Conservation (phyloP, 495 filamentous ascomycete species). For the Daldinia caldariorum region DNA sequence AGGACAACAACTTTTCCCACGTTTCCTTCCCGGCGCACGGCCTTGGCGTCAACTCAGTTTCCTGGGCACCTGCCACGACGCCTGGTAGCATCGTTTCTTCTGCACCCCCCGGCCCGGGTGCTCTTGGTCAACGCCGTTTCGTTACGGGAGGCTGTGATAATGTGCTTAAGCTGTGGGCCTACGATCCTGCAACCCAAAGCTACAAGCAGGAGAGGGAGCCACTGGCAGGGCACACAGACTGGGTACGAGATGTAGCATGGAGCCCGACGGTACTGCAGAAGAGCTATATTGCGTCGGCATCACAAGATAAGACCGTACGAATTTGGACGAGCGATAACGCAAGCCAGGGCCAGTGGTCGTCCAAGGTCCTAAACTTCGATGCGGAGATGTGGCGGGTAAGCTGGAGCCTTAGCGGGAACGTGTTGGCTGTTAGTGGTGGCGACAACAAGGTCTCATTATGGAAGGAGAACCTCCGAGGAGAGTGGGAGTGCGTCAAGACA, state of each 20-base stretch:
- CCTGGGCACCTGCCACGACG: conserved; percentile 86
- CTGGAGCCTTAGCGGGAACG: conserved; percentile 98
- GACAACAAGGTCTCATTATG: conserved; percentile 95
- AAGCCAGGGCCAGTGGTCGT: conserved; percentile 74
- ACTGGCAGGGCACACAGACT: conserved; percentile 86
- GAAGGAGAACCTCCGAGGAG: conserved; percentile 82
- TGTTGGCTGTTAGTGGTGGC: conserved; percentile 89
- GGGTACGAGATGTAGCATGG: conserved; percentile 99
- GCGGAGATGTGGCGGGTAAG: conserved; percentile 93
- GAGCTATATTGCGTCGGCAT: conserved; percentile 92
- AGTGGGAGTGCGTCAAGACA: conserved; percentile 95
- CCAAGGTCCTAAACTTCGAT: conserved; percentile 85
- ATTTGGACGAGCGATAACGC: conserved; percentile 89
- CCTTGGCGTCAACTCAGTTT: conserved; percentile 91
- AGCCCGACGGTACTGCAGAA: conserved; percentile 91
- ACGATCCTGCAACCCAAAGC: conserved; percentile 57
- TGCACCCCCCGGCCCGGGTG: conserved; percentile 65
- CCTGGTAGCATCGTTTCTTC: conserved; percentile 83
- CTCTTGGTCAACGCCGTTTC: conserved; percentile 74
- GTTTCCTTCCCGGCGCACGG: conserved; percentile 91
- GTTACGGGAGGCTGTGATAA: conserved; percentile 96
- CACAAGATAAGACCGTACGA: conserved; percentile 95
- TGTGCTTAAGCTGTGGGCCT: conserved; percentile 86
- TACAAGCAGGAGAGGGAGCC: conserved; percentile 66
- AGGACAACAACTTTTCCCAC: conserved; percentile 88